Base-by-base conservation (phyloP, 2,329 filamentous ascomycete genomes). In the Pyrenophora tritici-repentis region DNA sequence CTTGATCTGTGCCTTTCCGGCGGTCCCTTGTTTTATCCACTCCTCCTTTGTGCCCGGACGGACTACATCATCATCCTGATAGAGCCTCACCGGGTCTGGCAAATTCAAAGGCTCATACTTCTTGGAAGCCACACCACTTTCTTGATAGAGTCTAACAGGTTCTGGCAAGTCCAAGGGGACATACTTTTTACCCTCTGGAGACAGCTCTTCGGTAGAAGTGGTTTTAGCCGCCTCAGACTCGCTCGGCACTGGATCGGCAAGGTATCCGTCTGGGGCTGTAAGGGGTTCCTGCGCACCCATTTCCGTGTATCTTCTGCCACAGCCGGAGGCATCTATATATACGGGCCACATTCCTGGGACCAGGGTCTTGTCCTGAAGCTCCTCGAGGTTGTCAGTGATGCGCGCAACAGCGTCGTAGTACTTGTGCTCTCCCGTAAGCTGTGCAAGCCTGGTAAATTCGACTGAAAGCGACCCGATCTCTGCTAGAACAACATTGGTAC, bases 281-380 rank as follows among this genome's bases (percentile, higher is more conserved):
- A 70, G 40, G 5, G 67, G 68, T 13, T 57, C 58, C 39, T 67
- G 66, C 4, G 47, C 42, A 36, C 63, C 50, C n/a, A 59, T 34
- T 22, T 62, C 62, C n/a, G 72, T 44, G 10, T 66, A 55, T 4
- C 57, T 55, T 46, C 49, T 62, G 32, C 69, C 68, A 47, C 73
- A 75, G 4, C 73, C 73, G 14, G 71, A 73, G 3, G 75, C 76
- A 50, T 79, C 74, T 32, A 80, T 62, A 12, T 72, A 67, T 12
- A 76, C 73, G 1, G 78, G 78, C 75, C 77, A 80, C 76, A 80
- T 78, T 14, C 78, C 78, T 2, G 77, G 75, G 1, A 80, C 66
- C 33, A 71, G 66, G 0, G 77, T 79, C 13, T 73, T 70, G n/a
- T 72, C 71, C 53, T 79, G 77, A 41, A 76, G 76, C 20, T 68